phyloP scores from a whole-genome alignment of 2,329 filamentous ascomycete species.

The Furcasterigmium furcatum region DNA sequence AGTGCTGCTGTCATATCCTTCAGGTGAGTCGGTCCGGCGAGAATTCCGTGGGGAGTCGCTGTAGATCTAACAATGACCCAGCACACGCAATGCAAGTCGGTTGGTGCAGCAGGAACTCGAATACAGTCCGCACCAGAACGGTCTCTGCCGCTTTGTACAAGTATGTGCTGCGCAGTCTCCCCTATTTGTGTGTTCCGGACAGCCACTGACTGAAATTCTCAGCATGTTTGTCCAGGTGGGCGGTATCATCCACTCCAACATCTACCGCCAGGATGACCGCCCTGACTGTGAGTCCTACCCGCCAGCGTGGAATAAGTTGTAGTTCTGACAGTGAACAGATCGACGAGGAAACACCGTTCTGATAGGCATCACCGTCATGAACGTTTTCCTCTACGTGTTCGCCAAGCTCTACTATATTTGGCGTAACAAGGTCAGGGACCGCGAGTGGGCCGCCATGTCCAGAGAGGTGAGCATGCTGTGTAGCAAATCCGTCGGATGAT shows the following conservation, averaged over 20 bases:
- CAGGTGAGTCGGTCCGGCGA: too few species aligned
- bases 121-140: slow-evolving; percentile 57
- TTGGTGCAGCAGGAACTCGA: slow-evolving; percentile 58
- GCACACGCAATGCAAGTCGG: slow-evolving; percentile 53
- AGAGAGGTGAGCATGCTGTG: slow-evolving; percentile 30
- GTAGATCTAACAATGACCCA: too few species aligned
- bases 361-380: slow-evolving; percentile 32
- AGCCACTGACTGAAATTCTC: slow-evolving; percentile 43
- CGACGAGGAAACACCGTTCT: slow-evolving; percentile 35
- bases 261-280: slow-evolving; percentile 35
- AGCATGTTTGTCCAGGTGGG: slow-evolving; percentile 50
- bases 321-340: slow-evolving; percentile 13
- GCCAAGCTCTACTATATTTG: slow-evolving; percentile 26
- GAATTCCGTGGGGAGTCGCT: too few species aligned
- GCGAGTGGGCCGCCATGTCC: slow-evolving; percentile 21
- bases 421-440: slow-evolving; percentile 21
- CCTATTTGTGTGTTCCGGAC: too few species aligned
- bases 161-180: slow-evolving; percentile 24
- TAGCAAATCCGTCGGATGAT: too few species aligned
- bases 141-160: slow-evolving; percentile 63
- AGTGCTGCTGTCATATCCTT: slow-evolving; percentile 33
- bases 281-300: slow-evolving; percentile 30
- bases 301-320: background rate
- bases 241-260: slow-evolving; percentile 38
- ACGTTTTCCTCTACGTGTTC: slow-evolving; percentile 24